Conservation (phyloP, 164 flowering plant species). For the Vitis riparia region DNA sequence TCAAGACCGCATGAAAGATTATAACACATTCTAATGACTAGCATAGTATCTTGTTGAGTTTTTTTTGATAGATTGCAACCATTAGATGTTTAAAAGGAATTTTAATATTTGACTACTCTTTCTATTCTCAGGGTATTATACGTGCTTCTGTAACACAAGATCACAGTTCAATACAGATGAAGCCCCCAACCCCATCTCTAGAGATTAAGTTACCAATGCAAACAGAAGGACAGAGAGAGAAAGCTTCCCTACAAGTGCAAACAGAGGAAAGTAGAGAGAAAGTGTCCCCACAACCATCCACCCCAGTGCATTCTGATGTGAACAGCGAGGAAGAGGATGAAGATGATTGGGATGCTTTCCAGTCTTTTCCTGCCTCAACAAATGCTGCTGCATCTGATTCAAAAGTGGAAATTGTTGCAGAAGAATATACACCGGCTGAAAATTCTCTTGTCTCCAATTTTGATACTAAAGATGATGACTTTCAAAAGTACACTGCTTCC, state of each 20-base stretch:
- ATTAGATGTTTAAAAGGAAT: neutral
- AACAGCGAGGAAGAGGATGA: constrained; percentile 33
- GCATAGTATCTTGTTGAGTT: neutral
- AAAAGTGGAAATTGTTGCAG: constrained; percentile 14
- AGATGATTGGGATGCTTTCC: constrained; percentile 98
- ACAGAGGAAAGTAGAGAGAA: constrained; percentile 12
- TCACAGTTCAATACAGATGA: constrained; percentile 33
- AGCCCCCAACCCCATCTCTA: constrained; percentile 37
- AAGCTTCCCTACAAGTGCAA: constrained; percentile 11
- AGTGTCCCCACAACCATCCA: constrained; percentile 11
- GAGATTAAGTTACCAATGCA: constrained; percentile 64
- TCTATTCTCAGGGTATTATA: constrained; percentile 60
- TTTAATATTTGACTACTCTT: neutral
- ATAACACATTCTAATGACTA: neutral
- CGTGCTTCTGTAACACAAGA: constrained; percentile 81
- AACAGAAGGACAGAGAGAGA: constrained; percentile 21
- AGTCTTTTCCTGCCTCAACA: constrained; percentile 77
- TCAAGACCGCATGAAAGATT: too few species aligned
- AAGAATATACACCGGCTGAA: constrained; percentile 20
- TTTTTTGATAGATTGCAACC: neutral
- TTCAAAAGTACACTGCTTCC: constrained; percentile 17
- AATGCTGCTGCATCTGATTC: constrained; percentile 26
- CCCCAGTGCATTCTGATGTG: constrained; percentile 14
- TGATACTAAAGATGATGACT: constrained; percentile 6
- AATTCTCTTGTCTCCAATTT: constrained; percentile 18